Conservation (phyloP, 2,329 filamentous ascomycete species). For the Paecilomyces sp. region DNA sequence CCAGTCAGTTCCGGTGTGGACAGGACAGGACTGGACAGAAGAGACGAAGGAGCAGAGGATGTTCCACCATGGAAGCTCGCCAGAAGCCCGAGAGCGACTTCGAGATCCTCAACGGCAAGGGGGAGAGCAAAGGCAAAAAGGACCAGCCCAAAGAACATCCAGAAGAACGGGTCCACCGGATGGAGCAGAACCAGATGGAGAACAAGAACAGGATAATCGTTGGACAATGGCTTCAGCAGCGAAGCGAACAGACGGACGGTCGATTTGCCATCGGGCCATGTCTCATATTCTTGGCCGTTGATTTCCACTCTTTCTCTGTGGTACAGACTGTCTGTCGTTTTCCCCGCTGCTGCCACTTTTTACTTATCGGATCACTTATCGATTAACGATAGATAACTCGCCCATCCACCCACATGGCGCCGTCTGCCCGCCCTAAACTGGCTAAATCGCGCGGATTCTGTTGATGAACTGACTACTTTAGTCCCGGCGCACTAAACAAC, state of each 20-base stretch:
- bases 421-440: constrained; percentile 4
- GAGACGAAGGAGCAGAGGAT: no score
- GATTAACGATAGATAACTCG: constrained; percentile 3
- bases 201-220: not conserved
- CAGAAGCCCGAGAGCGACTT: not conserved
- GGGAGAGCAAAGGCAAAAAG: not conserved
- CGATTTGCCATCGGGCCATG: not conserved
- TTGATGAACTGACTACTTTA: not conserved
- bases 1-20: not conserved
- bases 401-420: constrained; percentile 4
- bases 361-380: constrained; percentile 1
- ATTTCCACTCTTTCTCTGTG: not conserved
- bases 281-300: not conserved
- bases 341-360: not conserved
- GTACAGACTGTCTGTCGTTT: not conserved
- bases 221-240: not conserved
- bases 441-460: not conserved
- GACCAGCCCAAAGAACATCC: not conserved
- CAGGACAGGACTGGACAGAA: no score
- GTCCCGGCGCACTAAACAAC: not conserved
- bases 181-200: not conserved
- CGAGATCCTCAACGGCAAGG: not conserved
- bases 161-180: not conserved
- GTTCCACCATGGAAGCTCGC: no score
- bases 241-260: not conserved